Conservation (phyloP, 176 grass and related monocot genomes). For the Carex scoparia region DNA sequence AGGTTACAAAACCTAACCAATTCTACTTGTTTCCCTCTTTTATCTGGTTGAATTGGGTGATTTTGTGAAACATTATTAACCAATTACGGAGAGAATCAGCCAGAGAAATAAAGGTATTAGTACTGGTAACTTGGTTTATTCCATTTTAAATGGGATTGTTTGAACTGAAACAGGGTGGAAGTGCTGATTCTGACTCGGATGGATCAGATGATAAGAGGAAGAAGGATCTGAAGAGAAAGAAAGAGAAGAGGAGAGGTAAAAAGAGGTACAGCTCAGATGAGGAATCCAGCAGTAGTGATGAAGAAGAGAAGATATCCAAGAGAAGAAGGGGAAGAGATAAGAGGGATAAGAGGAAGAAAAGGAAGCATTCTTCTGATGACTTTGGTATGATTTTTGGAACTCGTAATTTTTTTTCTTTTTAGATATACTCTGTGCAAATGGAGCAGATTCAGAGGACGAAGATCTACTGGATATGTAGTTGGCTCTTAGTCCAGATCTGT, state of each 20-base stretch:
- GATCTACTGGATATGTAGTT: too few relatives aligned
- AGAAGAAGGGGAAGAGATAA: conserved; percentile 33
- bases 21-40: not conserved
- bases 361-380: conserved; percentile 10
- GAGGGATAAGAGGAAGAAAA: not conserved
- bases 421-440: not conserved
- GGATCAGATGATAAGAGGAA: conserved; percentile 21
- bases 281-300: conserved; percentile 29
- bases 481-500: too few relatives aligned
- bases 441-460: too few relatives aligned
- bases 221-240: conserved; percentile 19
- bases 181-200: conserved; percentile 39
- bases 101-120: not conserved
- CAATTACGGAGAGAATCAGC: not conserved
- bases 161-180: conserved; percentile 11
- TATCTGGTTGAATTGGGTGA: not conserved
- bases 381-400: conserved; percentile 13
- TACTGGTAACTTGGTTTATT: not conserved
- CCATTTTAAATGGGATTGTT: not conserved
- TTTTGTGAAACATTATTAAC: not conserved
- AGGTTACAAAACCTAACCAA: conserved; percentile 1
- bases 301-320: conserved; percentile 14
- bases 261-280: conserved; percentile 32
- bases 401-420: not conserved
- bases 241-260: conserved; percentile 32